Base-by-base conservation (phyloP, 106 monocot genomes). In the Triglochin maritima region DNA sequence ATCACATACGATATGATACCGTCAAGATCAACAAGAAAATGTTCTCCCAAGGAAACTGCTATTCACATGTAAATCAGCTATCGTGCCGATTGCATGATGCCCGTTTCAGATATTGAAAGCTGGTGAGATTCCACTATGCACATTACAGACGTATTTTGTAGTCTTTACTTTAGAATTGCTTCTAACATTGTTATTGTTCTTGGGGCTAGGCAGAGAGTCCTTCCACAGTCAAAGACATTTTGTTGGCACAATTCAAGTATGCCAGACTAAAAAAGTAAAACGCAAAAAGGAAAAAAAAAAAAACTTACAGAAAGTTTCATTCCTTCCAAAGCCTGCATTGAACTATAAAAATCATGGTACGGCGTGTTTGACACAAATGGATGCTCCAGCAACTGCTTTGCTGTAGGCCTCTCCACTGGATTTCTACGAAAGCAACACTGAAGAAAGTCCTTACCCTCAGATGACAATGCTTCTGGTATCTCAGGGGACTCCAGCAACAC, bases 321-420 rank as follows among this genome's bases (percentile, higher is more conserved):
- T 72, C 86, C 79, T 50, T 83, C 74, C 69, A 93, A 93, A 51
- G 77, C 70, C 47, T 89, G 84, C 52, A 89, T 59, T 10, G 81
- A 80, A 50, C 85, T 82, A 68, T 85, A 83, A 57, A 78, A 56
- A 58, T 69, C 72, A 57, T 83, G 59, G 45, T 89, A 80, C 47
- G 72, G 65, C 3, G 80, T 69, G 52, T 85, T 82, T 12, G 53
- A 56, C 46, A 90, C 76, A 57, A 95, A 90, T 45, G 87, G 81
- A 69, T 90, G 94, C 6, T 90, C 90, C 15, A 95, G 79, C 58
- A 90, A 65, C 66, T 64, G 45, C 14, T 45, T 74, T 65, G 94
- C 89, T 56, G 85, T 78, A 49, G 94, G 90, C 63, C 89, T 79
- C 7, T 87, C 87, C 11, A 79, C 78, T 1, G 90, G 90, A 77